Evolutionary conservation across 169 alveolate species (phyloP).

Genomic region (Ichthyophthirius multifiliis): DNA sequence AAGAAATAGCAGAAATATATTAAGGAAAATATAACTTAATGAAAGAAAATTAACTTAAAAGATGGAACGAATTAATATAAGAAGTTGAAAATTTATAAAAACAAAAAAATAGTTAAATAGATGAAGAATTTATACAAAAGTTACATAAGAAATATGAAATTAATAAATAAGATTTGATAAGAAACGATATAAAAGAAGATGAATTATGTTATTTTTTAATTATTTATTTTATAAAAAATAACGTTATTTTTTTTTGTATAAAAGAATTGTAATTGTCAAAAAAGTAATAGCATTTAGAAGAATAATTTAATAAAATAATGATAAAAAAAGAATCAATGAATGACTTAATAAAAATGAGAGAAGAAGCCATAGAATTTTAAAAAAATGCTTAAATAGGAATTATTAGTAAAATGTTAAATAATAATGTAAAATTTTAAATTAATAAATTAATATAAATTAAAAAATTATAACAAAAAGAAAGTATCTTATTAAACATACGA

Average conservation of each 20-base stretch:
- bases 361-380: background rate
- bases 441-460: background rate
- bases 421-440: background rate
- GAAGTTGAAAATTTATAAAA: background rate
- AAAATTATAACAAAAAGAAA: background rate
- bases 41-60: background rate
- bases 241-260: too few species aligned
- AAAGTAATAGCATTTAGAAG: too few species aligned
- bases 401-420: background rate
- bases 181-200: too few species aligned
- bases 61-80: background rate
- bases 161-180: background rate
- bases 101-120: background rate
- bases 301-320: background rate
- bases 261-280: too few species aligned
- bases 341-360: constrained; percentile 9
- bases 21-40: background rate
- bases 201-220: too few species aligned
- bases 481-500: background rate
- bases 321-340: background rate
- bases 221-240: too few species aligned
- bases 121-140: background rate
- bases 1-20: background rate
- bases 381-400: background rate
- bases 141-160: background rate